Evolutionary conservation across 2,329 filamentous ascomycete genomes (phyloP).

Genomic region (Tolypocladium amazonense): DNA sequence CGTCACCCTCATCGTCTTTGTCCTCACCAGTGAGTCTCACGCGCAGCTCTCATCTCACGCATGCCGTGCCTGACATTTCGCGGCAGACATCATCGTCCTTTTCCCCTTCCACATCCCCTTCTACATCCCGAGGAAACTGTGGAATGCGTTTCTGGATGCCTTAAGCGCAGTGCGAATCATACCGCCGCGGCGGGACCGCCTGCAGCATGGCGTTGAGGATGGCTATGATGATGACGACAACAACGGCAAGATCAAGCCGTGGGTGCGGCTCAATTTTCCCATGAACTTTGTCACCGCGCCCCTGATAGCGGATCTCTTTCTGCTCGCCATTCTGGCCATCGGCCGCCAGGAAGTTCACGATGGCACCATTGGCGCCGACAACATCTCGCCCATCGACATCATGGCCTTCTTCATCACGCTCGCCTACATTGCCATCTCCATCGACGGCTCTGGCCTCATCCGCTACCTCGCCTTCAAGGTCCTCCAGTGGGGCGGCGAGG

Average conservation of each 20-base stretch:
- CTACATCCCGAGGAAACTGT: conserved; percentile 42
- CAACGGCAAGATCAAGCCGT: conserved; percentile 22
- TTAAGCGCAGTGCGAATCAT: conserved; percentile 38
- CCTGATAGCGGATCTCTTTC: conserved; percentile 58
- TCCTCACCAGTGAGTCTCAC: conserved; percentile 53
- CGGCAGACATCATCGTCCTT: conserved; percentile 54
- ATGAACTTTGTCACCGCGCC: conserved; percentile 64
- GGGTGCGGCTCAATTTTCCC: conserved; percentile 45
- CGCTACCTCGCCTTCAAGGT: conserved; percentile 61
- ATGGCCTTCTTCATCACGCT: conserved; percentile 66
- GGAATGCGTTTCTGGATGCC: conserved; percentile 29
- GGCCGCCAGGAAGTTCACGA: conserved; percentile 56
- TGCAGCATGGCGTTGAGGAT: not conserved
- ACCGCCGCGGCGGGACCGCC: conserved; percentile 20
- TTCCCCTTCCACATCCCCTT: conserved; percentile 59
- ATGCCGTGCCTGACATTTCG: not conserved
- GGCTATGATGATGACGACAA: conserved; percentile 11
- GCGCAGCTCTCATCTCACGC: not conserved
- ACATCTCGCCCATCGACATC: conserved; percentile 61
- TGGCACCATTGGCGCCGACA: conserved; percentile 53
- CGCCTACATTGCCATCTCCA: conserved; percentile 68
- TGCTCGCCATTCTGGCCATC: conserved; percentile 60
- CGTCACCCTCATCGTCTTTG: conserved; percentile 57
- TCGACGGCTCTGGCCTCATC: conserved; percentile 65
- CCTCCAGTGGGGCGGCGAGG: conserved; percentile 53